These are phyloP conservation scores for Globisporangium spinosum DNA, from an alignment of 352 stramenopile genomes.

Conservation along the genomic window DNA sequence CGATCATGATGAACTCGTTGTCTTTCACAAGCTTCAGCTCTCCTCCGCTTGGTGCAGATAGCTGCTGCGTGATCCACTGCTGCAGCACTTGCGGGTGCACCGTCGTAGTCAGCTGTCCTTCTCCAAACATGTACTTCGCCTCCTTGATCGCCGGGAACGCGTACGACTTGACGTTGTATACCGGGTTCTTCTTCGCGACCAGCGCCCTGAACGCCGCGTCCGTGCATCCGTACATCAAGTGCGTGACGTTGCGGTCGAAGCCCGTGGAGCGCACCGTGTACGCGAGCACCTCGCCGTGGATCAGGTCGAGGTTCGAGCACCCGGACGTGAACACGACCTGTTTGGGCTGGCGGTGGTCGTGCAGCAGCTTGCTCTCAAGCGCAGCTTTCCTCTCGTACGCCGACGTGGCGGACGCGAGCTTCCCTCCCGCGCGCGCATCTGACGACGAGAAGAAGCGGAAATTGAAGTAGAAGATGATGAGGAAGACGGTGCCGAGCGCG, in stretches of 20 bases:
- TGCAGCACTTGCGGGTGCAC: constrained; percentile 51
- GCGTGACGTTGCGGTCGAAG: constrained; percentile 55
- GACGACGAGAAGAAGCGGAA: constrained; percentile 54
- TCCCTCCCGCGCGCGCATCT: constrained; percentile 26
- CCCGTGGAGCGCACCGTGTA: constrained; percentile 57
- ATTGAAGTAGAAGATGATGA: constrained; percentile 63
- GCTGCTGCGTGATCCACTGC: constrained; percentile 48
- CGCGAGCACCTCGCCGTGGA: constrained; percentile 67
- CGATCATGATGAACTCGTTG: constrained; percentile 73
- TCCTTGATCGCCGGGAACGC: constrained; percentile 38
- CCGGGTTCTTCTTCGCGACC: constrained; percentile 46
- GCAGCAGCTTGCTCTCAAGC: constrained; percentile 26
- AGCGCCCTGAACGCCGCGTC: constrained; percentile 30
- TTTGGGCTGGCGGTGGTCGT: constrained; percentile 48
- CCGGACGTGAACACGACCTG: constrained; percentile 78
- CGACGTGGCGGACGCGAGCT: constrained; percentile 8
- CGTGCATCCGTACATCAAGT: constrained; percentile 76
- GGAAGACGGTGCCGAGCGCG: constrained; percentile 39
- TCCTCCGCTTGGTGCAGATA: constrained; percentile 17
- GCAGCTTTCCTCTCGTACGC: constrained; percentile 9
- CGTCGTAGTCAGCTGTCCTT: constrained; percentile 59
- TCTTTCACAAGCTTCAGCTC: constrained; percentile 34
- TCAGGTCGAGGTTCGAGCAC: constrained; percentile 54
- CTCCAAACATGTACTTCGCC: constrained; percentile 41
- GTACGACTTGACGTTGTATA: constrained; percentile 38